Conservation (phyloP, 2,329 filamentous ascomycete species). For the Elsinoe ampelina region DNA sequence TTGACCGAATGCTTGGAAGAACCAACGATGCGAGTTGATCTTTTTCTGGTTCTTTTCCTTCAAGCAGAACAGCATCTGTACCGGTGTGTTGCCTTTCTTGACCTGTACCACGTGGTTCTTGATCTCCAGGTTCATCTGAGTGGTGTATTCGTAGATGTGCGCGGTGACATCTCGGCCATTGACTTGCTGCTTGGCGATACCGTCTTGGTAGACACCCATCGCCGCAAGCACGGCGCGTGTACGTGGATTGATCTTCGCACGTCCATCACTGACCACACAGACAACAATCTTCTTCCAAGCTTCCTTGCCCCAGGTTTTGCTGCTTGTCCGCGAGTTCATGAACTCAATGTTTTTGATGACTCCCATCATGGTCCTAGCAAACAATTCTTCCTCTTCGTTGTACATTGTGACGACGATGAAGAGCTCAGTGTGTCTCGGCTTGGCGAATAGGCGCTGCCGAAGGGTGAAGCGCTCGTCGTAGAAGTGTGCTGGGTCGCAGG, state of each 20-base stretch:
- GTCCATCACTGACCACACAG: slow-evolving; percentile 91
- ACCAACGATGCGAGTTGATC: slow-evolving; percentile 99
- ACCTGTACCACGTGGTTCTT: slow-evolving; percentile 83
- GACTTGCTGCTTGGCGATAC: slow-evolving; percentile 96
- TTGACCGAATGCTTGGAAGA: slow-evolving; percentile 92
- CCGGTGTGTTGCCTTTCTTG: slow-evolving; percentile 73
- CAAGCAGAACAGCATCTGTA: slow-evolving; percentile 94
- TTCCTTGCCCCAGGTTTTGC: slow-evolving; percentile 96
- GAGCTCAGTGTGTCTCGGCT: slow-evolving; percentile 83
- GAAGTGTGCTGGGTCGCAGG: slow-evolving; percentile 84
- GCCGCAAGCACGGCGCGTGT: slow-evolving; percentile 83
- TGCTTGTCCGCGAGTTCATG: slow-evolving; percentile 88
- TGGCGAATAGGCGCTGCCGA: slow-evolving; percentile 83
- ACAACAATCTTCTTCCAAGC: slow-evolving; percentile 99
- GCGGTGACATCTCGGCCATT: slow-evolving; percentile 94
- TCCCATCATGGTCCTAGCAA: slow-evolving; percentile 89
- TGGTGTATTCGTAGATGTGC: slow-evolving; percentile 91
- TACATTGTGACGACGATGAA: slow-evolving; percentile 99
- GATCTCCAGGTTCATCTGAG: slow-evolving; percentile 75
- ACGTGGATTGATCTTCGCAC: slow-evolving; percentile 89
- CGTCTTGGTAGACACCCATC: slow-evolving; percentile 95
- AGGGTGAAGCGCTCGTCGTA: slow-evolving; percentile 83
- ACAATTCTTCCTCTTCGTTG: slow-evolving; percentile 94
- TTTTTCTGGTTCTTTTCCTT: slow-evolving; percentile 99
- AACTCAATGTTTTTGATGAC: slow-evolving; percentile 98